These are phyloP conservation scores for Annulohypoxylon stygium DNA, from an alignment of 495 filamentous ascomycete genomes.

Conservation along the genomic window DNA sequence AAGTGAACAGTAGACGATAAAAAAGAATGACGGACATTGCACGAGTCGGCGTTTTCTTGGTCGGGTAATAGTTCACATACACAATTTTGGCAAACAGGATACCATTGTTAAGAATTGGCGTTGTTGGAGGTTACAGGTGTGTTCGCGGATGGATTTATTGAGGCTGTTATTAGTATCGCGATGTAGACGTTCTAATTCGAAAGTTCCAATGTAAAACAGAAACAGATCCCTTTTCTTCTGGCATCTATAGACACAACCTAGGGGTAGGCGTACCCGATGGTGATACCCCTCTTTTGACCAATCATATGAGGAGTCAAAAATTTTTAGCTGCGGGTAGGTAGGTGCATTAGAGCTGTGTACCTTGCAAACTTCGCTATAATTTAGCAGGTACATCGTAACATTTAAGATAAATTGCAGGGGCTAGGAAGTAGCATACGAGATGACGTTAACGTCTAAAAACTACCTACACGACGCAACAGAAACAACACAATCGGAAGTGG, in stretches of 20 bases:
- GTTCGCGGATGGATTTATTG: background rate
- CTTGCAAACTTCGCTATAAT: background rate
- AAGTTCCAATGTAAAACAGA: background rate
- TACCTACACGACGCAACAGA: slow-evolving; percentile 2
- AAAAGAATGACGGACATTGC: slow-evolving; percentile 1
- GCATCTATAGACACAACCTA: too few relatives aligned
- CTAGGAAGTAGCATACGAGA: background rate
- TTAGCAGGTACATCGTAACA: background rate
- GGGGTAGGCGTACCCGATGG: too few relatives aligned
- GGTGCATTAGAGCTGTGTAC: background rate
- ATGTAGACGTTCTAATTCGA: slow-evolving; percentile 7
- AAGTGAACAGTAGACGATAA: background rate
- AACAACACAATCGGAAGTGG: background rate
- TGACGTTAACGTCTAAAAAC: slow-evolving; percentile 4
- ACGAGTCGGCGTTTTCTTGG: slow-evolving; percentile 10
- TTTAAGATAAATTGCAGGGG: slow-evolving; percentile 13
- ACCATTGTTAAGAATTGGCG: slow-evolving; percentile 11
- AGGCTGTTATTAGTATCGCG: background rate
- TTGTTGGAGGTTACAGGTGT: background rate
- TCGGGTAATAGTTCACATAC: slow-evolving; percentile 1
- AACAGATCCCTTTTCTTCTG: too few relatives aligned
- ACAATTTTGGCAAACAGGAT: slow-evolving; percentile 7
- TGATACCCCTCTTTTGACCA: background rate
- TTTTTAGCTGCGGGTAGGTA: background rate
- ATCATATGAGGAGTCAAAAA: background rate